Base-by-base conservation (phyloP, 2,329 filamentous ascomycete species). In the Aspergillus udagawae region DNA sequence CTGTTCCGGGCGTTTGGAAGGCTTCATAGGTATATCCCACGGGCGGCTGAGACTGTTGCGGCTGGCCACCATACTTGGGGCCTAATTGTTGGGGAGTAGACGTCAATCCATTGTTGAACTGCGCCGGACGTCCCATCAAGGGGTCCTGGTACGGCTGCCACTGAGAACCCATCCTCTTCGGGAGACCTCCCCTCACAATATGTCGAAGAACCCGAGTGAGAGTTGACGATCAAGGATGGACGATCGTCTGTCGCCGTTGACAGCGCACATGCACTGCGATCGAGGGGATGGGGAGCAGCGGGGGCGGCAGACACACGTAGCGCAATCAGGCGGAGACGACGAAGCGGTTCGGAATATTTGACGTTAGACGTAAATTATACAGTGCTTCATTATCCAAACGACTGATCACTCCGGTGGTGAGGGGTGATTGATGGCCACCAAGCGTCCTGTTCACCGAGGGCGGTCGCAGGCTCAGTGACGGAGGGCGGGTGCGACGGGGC, bases 121-220 rank as follows among this genome's bases (percentile, higher is more conserved):
- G 84, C 76, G 83, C 82, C 70, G 86, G 80, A 72, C 83, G 82
- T 70, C 80, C 82, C 69, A 82, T 75, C 72, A 86, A 65, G 63
- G 72, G 79, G 75, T 89, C 86, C 73, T 83, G 77, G 76, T 90
- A 90, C 62, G 82, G 74, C 77, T 86, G 84, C 86, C 86, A 89
- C 79, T 87, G 74, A 51, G 71, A 78, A 77, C 84, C 82, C 82
- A 85, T 83, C 66, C 66, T 66, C 62, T 63, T 58, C 56, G 55
- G 20, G 23, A 25, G 23, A 53, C 58, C 65, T 49, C 41, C 32
- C 51, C 45, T 56, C 21, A 42, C 27, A 56, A 53, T 56, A 64
- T 52, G 52, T 56, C 53, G 48, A 44, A 27, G 54, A 57, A 48
- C 53, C 21, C 53, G 41, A 44, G 48, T 25, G 27, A 21, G 29